Percentiles rank a stretch among this genome's conserved stretches.
phyloP scores from a whole-genome alignment of 768 basidiomycete species.

The Phaeotremella fagi region DNA sequence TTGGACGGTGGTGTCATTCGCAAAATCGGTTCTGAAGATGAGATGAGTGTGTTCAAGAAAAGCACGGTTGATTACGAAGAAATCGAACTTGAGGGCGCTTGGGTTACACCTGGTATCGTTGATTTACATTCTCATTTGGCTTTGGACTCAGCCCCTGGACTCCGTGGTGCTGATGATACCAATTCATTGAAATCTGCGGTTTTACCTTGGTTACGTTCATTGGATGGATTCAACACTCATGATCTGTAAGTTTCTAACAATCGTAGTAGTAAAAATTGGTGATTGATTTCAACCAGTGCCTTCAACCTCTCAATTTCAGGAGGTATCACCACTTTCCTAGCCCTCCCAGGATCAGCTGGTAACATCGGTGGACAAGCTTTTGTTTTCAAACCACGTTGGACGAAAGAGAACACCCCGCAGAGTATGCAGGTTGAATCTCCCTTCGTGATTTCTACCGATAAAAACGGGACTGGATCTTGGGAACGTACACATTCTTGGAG shows the following conservation, averaged over 20 bases:
- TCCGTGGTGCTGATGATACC: constrained; percentile 55
- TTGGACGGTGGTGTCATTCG: constrained; percentile 63
- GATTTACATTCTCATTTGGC: constrained; percentile 77
- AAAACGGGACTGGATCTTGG: constrained; percentile 47
- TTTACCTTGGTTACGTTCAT: constrained; percentile 58
- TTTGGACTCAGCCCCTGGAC: constrained; percentile 59
- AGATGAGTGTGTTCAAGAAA: constrained; percentile 53
- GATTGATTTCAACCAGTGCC: constrained; percentile 34
- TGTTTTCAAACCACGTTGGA: constrained; percentile 69
- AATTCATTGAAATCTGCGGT: constrained; percentile 66
- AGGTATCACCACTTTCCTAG: constrained; percentile 77
- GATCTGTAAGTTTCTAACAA: constrained; percentile 52
- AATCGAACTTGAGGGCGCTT: constrained; percentile 61
- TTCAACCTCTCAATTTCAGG: constrained; percentile 72
- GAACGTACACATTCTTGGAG: constrained; percentile 61
- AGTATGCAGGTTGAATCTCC: constrained; percentile 73
- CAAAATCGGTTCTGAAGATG: constrained; percentile 53
- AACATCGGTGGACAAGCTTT: constrained; percentile 68
- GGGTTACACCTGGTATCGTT: constrained; percentile 72
- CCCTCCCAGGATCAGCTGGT: constrained; percentile 61
- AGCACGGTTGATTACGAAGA: constrained; percentile 51
- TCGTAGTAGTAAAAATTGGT: neutral
- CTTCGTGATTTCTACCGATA: constrained; percentile 50
- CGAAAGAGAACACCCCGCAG: constrained; percentile 62
- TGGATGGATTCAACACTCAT: constrained; percentile 82